phyloP scores from a whole-genome alignment of 805 yeast species.

The Hanseniaspora hatyaiensis region DNA sequence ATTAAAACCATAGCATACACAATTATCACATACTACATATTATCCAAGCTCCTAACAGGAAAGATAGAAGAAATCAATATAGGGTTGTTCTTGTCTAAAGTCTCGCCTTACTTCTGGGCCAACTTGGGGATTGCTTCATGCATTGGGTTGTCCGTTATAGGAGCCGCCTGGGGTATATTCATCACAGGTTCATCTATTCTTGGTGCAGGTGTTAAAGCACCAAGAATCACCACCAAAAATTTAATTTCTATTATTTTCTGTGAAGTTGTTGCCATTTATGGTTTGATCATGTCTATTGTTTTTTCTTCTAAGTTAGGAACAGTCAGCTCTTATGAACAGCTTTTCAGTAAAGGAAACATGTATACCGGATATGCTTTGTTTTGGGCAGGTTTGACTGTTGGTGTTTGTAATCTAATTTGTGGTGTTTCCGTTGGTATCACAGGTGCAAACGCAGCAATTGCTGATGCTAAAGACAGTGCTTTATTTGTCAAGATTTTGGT shows the following conservation, averaged over 20 bases:
- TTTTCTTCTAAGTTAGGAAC: constrained; percentile 72
- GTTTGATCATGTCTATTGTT: constrained; percentile 93
- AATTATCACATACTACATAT: constrained; percentile 23
- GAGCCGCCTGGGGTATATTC: constrained; percentile 99
- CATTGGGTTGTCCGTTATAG: constrained; percentile 87
- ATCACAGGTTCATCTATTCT: constrained; percentile 86
- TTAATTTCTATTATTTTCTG: constrained; percentile 94
- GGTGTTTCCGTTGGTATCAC: constrained; percentile 96
- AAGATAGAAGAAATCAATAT: constrained; percentile 86
- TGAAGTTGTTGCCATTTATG: constrained; percentile 98
- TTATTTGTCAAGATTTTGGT: constrained; percentile 91
- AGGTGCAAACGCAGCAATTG: constrained; percentile 95
- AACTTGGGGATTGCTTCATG: constrained; percentile 77
- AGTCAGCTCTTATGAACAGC: constrained; percentile 47
- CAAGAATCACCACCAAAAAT: constrained; percentile 93
- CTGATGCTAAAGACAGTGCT: constrained; percentile 95
- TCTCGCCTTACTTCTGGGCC: constrained; percentile 98
- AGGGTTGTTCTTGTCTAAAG: constrained; percentile 70
- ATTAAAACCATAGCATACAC: constrained; percentile 22
- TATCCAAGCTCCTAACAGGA: constrained; percentile 60
- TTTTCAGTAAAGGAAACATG: constrained; percentile 70
- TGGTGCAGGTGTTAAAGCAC: constrained; percentile 98
- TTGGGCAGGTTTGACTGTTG: constrained; percentile 98
- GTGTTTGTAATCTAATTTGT: constrained; percentile 82
- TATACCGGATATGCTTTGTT: constrained; percentile 91